Evolutionary conservation across 352 stramenopile genomes (phyloP).

Genomic region (Phytopythium vexans): DNA sequence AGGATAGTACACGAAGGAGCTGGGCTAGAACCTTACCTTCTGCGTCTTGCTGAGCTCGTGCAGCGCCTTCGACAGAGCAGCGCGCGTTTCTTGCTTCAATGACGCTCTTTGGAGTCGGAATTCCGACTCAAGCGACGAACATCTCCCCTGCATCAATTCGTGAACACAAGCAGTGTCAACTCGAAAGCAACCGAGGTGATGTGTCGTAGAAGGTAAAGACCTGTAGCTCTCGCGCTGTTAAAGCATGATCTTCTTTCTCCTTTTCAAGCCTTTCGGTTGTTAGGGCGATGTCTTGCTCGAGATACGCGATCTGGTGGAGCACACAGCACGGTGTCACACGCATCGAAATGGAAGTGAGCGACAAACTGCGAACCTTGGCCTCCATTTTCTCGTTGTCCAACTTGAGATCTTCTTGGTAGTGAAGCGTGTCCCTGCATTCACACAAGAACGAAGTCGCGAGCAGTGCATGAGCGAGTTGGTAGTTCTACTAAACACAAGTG

Average conservation of each 20-base stretch:
- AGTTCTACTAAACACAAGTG: not conserved
- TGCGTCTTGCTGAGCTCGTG: slow-evolving; percentile 60
- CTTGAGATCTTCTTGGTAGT: slow-evolving; percentile 68
- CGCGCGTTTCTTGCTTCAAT: slow-evolving; percentile 54
- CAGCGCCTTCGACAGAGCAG: slow-evolving; percentile 52
- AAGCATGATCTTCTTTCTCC: slow-evolving; percentile 50
- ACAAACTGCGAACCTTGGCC: slow-evolving; percentile 35
- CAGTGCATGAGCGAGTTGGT: not conserved
- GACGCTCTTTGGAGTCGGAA: slow-evolving; percentile 26
- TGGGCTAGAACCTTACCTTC: slow-evolving; percentile 31
- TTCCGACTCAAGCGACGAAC: slow-evolving; percentile 32
- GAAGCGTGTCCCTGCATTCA: slow-evolving; percentile 39
- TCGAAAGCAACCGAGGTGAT: too few relatives aligned
- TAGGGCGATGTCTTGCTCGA: slow-evolving; percentile 57
- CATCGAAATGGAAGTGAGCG: not conserved
- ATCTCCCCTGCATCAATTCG: slow-evolving; percentile 31
- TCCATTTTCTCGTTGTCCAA: slow-evolving; percentile 65
- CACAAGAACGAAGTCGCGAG: not conserved
- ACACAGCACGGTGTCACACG: not conserved
- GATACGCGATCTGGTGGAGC: slow-evolving; percentile 50
- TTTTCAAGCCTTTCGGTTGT: slow-evolving; percentile 56
- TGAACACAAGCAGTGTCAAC: too few relatives aligned
- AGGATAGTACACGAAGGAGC: too few relatives aligned
- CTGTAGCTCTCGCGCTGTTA: slow-evolving; percentile 40
- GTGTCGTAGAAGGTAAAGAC: slow-evolving; percentile 8